Conservation (phyloP, 2,329 filamentous ascomycete genomes). For the Alternaria angustiovoidea region DNA sequence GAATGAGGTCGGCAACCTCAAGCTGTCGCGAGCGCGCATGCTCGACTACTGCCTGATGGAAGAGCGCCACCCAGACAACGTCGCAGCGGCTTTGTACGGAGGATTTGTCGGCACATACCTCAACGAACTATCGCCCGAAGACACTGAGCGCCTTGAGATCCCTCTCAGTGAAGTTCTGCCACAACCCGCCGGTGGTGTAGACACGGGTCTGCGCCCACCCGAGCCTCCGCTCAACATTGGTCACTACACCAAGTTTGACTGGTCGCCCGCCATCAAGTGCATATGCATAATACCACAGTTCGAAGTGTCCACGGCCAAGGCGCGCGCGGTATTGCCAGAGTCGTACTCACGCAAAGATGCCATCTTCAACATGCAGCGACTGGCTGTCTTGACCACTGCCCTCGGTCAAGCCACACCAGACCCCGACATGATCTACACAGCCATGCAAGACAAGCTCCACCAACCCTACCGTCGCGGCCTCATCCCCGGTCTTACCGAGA, state of each 20-base stretch:
- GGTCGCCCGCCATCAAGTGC: conserved; percentile 94
- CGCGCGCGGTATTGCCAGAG: conserved; percentile 82
- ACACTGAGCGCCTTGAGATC: conserved; percentile 90
- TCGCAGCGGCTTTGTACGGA: conserved; percentile 92
- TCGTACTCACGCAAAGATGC: conserved; percentile 83
- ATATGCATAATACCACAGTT: conserved; percentile 97
- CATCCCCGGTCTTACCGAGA: conserved; percentile 89
- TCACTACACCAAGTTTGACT: conserved; percentile 94
- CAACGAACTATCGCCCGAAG: conserved; percentile 87
- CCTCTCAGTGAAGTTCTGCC: conserved; percentile 93
- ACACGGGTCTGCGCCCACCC: conserved; percentile 86
- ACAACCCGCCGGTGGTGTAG: conserved; percentile 85
- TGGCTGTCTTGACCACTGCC: conserved; percentile 88
- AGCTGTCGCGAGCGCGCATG: conserved; percentile 79
- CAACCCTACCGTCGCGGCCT: conserved; percentile 93
- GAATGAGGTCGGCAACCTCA: conserved; percentile 84
- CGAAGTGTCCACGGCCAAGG: conserved; percentile 92
- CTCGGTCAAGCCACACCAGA: conserved; percentile 90
- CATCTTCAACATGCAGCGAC: conserved; percentile 94
- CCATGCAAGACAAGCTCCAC: conserved; percentile 98
- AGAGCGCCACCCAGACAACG: conserved; percentile 63
- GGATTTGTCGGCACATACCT: conserved; percentile 97
- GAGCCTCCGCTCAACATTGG: conserved; percentile 92
- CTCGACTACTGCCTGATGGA: conserved; percentile 99
- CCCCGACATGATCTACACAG: conserved; percentile 91